Conservation (phyloP, 371 early-diverging fungal genomes). For the Syncephalastrum monosporum region DNA sequence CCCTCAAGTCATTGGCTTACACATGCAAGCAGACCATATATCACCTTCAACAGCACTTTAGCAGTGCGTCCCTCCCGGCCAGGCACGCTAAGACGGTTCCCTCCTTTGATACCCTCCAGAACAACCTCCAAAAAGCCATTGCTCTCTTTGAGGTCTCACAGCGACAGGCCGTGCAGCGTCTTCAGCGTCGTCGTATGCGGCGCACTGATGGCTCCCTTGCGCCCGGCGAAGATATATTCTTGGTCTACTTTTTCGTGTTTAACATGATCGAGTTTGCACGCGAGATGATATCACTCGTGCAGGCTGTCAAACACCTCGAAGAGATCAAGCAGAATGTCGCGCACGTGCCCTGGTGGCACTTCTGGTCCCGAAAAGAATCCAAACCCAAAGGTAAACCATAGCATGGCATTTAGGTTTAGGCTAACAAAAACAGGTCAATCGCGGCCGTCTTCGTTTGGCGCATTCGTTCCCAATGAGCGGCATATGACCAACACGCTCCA, state of each 20-base stretch:
- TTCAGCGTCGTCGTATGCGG: slow-evolving; percentile 17
- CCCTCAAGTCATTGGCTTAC: slow-evolving; percentile 59
- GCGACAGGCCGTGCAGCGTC: slow-evolving; percentile 30
- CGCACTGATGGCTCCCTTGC: slow-evolving; percentile 1
- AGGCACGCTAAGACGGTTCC: slow-evolving; percentile 13
- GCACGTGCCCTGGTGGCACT: slow-evolving; percentile 9
- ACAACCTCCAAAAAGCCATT: slow-evolving; percentile 45
- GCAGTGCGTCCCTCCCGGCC: neutral
- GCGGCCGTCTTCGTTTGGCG: slow-evolving; percentile 10
- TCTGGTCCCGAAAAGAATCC: slow-evolving; percentile 4
- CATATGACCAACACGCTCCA: slow-evolving; percentile 62
- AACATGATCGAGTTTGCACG: slow-evolving; percentile 72
- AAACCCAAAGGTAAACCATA: slow-evolving; percentile 4
- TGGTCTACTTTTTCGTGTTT: slow-evolving; percentile 78
- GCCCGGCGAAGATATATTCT: slow-evolving; percentile 65
- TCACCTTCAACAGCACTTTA: slow-evolving; percentile 48
- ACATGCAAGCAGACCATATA: slow-evolving; percentile 63
- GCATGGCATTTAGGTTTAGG: neutral
- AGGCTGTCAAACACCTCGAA: slow-evolving; percentile 43
- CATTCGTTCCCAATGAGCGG: slow-evolving; percentile 49
- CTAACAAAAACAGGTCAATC: neutral
- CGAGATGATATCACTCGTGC: slow-evolving; percentile 58
- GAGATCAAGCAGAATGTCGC: slow-evolving; percentile 3
- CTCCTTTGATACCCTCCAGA: slow-evolving; percentile 22
- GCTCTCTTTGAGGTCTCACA: slow-evolving; percentile 42